A percentile compares a stretch with the other conserved stretches of the same genome.
These are phyloP conservation scores for Gamarada debralockiae DNA, from an alignment of 495 filamentous ascomycete genomes.

Conservation along the genomic window DNA sequence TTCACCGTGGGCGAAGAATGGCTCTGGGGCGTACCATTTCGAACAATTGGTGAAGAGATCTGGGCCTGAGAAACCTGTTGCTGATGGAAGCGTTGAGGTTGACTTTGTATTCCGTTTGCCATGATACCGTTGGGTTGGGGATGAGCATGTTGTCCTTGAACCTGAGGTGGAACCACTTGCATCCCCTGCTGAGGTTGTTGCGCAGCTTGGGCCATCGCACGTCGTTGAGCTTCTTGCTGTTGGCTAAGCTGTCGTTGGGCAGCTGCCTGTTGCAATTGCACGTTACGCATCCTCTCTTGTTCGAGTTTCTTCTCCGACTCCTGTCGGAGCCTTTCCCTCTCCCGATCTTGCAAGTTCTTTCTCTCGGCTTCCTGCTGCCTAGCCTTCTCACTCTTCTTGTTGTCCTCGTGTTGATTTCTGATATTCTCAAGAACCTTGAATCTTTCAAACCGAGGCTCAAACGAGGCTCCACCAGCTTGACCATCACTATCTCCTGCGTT, in stretches of 20 bases:
- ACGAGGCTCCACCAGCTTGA: conserved; percentile 61
- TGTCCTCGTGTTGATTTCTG: conserved; percentile 70
- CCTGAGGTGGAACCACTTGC: conserved; percentile 8
- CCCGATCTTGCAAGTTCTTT: conserved; percentile 46
- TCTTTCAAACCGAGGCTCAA: conserved; percentile 82
- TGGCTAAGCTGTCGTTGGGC: conserved; percentile 26
- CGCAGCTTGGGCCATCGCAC: neutral
- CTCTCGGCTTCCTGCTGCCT: conserved; percentile 65
- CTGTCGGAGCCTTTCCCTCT: conserved; percentile 36
- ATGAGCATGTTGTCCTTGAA: conserved; percentile 34
- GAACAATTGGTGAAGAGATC: conserved; percentile 73
- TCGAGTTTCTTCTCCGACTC: conserved; percentile 32
- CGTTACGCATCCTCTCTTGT: conserved; percentile 28
- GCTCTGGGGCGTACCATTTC: conserved; percentile 74
- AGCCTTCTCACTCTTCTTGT: conserved; percentile 55
- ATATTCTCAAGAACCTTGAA: conserved; percentile 91
- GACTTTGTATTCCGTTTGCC: conserved; percentile 41
- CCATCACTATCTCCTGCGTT: conserved; percentile 70
- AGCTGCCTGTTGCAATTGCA: conserved; percentile 18
- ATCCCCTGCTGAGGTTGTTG: conserved; percentile 25
- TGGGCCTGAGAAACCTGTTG: conserved; percentile 63
- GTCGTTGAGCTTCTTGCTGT: conserved; percentile 35
- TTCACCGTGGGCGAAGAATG: conserved; percentile 74
- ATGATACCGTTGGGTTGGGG: conserved; percentile 37
- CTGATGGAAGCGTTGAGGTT: conserved; percentile 52